Conservation (phyloP, 805 yeast genomes). For the Cyberlindnera galapagoensis region DNA sequence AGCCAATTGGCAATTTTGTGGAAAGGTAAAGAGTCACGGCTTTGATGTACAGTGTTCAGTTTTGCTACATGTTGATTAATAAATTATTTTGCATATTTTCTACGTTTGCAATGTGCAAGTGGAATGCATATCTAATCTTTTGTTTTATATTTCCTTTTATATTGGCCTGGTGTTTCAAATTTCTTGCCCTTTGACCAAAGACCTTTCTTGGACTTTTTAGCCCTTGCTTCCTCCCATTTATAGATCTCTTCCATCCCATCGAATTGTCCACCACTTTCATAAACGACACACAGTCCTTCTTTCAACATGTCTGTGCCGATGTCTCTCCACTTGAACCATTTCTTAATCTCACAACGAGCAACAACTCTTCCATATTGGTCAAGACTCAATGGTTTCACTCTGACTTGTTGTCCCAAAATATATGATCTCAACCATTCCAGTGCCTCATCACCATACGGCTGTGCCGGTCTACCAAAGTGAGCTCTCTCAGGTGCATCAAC, state of each 20-base stretch:
- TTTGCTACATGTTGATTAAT: too few relatives aligned
- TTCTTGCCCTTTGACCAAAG: constrained; percentile 53
- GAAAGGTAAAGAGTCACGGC: too few relatives aligned
- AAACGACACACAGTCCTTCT: constrained; percentile 79
- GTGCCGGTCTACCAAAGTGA: constrained; percentile 92
- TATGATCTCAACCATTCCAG: constrained; percentile 65
- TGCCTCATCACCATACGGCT: constrained; percentile 82
- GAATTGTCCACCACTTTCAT: constrained; percentile 80
- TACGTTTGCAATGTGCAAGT: too few relatives aligned
- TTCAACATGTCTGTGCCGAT: constrained; percentile 84
- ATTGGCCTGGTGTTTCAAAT: constrained; percentile 72
- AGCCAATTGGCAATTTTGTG: too few relatives aligned
- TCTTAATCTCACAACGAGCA: constrained; percentile 52
- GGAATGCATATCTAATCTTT: too few relatives aligned
- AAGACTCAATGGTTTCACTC: constrained; percentile 68
- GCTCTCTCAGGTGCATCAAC: constrained; percentile 96
- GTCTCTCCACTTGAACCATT: constrained; percentile 64
- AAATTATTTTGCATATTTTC: too few relatives aligned
- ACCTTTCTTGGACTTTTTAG: constrained; percentile 54
- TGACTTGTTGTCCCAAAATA: constrained; percentile 59
- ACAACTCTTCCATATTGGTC: constrained; percentile 92
- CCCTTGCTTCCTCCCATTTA: constrained; percentile 49
- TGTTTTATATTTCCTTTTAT: constrained; percentile 44
- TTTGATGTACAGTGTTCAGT: too few relatives aligned
- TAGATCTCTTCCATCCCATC: constrained; percentile 68